Conservation (phyloP, 441 rosid genomes). For the Mallotus japonicus region DNA sequence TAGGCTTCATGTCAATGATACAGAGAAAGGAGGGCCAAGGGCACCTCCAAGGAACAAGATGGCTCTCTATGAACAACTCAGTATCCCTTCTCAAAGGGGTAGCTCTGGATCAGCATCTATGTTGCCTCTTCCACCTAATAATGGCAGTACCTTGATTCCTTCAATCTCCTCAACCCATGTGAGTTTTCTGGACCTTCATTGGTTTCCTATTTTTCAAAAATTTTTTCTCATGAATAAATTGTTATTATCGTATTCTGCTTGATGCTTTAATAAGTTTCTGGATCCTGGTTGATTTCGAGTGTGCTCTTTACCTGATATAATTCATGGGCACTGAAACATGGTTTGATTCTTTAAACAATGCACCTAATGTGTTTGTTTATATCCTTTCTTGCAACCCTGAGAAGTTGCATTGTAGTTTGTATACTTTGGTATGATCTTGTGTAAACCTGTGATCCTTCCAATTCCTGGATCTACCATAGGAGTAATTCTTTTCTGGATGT, state of each 20-base stretch:
- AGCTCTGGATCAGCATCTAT: constrained; percentile 41
- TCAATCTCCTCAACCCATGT: constrained; percentile 55
- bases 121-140: constrained; percentile 41
- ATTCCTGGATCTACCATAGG: background rate
- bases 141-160: constrained; percentile 37
- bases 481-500: background rate
- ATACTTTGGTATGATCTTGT: constrained; percentile 1
- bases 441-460: background rate
- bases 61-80: constrained; percentile 93
- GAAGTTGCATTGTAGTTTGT: background rate
- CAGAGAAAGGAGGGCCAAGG: constrained; percentile 87
- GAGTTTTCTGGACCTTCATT: constrained; percentile 21
- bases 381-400: no score
- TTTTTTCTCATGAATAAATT: background rate
- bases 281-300: background rate
- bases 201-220: background rate
- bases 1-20: constrained; percentile 78
- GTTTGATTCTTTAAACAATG: constrained; percentile 1
- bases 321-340: background rate
- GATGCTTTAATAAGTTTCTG: background rate
- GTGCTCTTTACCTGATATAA: background rate
- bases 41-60: constrained; percentile 98
- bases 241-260: background rate
- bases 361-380: background rate
- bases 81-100: constrained; percentile 73